Percentiles rank a stretch among this genome's conserved stretches.
Conservation (phyloP, 2,329 filamentous ascomycete genomes). For the Samsoniella hepiali region DNA sequence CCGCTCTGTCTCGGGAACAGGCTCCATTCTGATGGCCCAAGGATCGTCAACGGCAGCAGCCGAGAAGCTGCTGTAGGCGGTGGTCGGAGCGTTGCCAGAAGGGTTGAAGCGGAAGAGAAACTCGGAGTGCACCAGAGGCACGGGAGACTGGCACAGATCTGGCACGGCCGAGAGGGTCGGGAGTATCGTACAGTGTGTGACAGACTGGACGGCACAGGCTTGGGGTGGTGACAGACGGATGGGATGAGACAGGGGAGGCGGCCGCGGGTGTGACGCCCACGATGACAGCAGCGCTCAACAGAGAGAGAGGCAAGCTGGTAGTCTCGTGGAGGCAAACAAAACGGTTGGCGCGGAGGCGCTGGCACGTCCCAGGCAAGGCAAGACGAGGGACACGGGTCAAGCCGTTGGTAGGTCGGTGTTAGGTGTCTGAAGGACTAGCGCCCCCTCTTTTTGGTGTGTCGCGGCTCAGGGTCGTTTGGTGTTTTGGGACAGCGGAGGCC, state of each 20-base stretch:
- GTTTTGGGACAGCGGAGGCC: slow-evolving; percentile 10
- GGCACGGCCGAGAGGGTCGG: slow-evolving; percentile 10
- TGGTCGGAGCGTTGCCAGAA: not conserved
- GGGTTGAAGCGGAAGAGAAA: not conserved
- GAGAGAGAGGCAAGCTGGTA: not conserved
- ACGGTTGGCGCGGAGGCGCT: not conserved
- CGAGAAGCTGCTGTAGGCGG: not conserved
- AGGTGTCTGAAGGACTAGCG: slow-evolving; percentile 4
- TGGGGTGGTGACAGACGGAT: not conserved
- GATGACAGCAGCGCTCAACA: not conserved
- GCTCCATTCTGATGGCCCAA: slow-evolving; percentile 49
- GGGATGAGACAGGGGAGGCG: not conserved
- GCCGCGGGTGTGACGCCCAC: slow-evolving; percentile 1
- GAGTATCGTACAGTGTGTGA: slow-evolving; percentile 12
- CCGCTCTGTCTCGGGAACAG: slow-evolving; percentile 64
- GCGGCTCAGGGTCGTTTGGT: slow-evolving; percentile 6
- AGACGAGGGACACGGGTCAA: slow-evolving; percentile 1
- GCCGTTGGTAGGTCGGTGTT: slow-evolving; percentile 13
- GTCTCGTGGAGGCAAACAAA: not conserved
- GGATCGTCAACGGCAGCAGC: not conserved
- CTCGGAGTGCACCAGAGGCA: slow-evolving; percentile 3
- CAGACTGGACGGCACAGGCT: slow-evolving; percentile 6
- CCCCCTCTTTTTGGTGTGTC: slow-evolving; percentile 13
- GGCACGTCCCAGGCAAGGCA: not conserved
- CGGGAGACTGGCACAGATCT: not conserved